phyloP scores from a whole-genome alignment of 257 asterid genomes.

The Penstemon barbatus region DNA sequence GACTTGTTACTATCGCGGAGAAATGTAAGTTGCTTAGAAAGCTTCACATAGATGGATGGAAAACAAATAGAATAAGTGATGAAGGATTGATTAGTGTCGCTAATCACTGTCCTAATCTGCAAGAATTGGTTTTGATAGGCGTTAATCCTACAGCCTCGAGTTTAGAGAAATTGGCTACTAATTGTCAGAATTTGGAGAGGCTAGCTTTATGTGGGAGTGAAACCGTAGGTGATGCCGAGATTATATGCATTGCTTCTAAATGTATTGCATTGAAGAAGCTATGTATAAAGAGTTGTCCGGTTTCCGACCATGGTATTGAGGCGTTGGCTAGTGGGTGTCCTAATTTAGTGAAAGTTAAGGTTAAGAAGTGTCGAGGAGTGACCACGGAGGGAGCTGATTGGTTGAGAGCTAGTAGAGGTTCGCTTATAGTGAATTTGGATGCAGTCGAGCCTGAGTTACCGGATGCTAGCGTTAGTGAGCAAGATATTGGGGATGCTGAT shows the following conservation, averaged over 20 bases:
- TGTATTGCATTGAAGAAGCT: conserved; percentile 75
- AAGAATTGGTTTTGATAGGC: conserved; percentile 80
- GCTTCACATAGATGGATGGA: conserved; percentile 91
- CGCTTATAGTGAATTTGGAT: conserved; percentile 74
- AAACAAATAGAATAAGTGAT: conserved; percentile 75
- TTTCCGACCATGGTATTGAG: conserved; percentile 78
- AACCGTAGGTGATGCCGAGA: conserved; percentile 80
- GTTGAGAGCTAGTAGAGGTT: conserved; percentile 70
- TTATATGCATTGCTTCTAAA: conserved; percentile 74
- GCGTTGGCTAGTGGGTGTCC: conserved; percentile 93
- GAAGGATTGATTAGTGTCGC: conserved; percentile 83
- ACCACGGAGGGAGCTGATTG: conserved; percentile 76
- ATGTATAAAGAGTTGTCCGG: conserved; percentile 88
- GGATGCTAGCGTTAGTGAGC: conserved; percentile 17
- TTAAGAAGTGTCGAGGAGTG: conserved; percentile 85
- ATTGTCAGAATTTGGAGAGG: conserved; percentile 74
- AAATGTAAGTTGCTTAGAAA: conserved; percentile 65
- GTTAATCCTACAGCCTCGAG: conserved; percentile 71
- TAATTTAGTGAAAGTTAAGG: conserved; percentile 86
- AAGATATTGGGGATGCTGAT: conserved; percentile 39
- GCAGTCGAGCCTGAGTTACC: conserved; percentile 52
- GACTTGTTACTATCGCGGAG: conserved; percentile 63
- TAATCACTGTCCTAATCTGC: conserved; percentile 61
- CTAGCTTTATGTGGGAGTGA: conserved; percentile 88
- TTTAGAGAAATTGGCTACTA: conserved; percentile 42